A percentile compares a stretch with the other conserved stretches of the same genome.
Evolutionary conservation across 1,284 basidiomycete genomes (phyloP).

Genomic region (Meripilus lineatus): DNA sequence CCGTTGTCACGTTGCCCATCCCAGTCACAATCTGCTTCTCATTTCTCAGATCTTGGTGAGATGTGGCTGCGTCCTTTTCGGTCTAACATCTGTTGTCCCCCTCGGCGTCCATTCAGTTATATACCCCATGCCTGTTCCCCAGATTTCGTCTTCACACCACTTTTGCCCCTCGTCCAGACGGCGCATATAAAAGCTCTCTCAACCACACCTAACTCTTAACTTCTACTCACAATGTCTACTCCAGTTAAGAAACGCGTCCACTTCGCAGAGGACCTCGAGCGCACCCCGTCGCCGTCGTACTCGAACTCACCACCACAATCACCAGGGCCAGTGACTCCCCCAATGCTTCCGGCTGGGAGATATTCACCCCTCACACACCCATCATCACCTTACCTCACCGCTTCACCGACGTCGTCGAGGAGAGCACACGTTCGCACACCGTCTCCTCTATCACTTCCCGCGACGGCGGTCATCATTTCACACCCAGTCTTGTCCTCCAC

Average conservation of each 20-base stretch:
- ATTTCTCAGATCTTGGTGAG: no score
- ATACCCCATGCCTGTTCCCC: constrained; percentile 1
- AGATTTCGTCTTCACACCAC: background rate
- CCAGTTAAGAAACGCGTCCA: background rate
- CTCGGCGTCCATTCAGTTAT: background rate
- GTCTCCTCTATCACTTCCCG: constrained; percentile 1
- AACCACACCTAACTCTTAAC: background rate
- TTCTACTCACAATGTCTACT: background rate
- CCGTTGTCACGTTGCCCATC: no score
- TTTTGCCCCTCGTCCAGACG: background rate
- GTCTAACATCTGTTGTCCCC: background rate
- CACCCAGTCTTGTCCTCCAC: background rate
- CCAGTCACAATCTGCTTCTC: no score
- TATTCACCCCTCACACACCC: background rate
- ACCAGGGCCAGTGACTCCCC: background rate
- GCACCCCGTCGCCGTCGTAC: constrained; percentile 4
- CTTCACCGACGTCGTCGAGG: background rate
- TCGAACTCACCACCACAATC: constrained; percentile 1
- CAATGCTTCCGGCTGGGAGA: no score
- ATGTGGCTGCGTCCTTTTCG: no score
- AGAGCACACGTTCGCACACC: constrained; percentile 3
- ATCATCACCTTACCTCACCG: background rate
- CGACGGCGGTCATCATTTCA: constrained; percentile 1
- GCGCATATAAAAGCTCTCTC: background rate
- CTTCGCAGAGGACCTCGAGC: background rate